A percentile compares a stretch with the other conserved stretches of the same genome.
phyloP scores from a whole-genome alignment of 345 rosid genomes.

The Tarenaya hassleriana region DNA sequence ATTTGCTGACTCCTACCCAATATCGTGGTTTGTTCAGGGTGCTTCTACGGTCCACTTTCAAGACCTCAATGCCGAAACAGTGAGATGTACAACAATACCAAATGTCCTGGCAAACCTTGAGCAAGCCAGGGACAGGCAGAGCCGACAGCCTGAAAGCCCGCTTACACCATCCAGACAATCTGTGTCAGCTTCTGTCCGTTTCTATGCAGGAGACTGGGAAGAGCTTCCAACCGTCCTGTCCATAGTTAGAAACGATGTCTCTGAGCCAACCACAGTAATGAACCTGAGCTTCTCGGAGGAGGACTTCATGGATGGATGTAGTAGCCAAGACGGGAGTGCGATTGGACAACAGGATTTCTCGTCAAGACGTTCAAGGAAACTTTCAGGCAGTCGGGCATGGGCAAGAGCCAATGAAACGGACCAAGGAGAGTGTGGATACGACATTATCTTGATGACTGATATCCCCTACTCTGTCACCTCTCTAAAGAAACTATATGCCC shows the following conservation, averaged over 20 bases:
- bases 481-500: constrained; percentile 73
- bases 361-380: constrained; percentile 83
- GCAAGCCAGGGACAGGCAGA: constrained; percentile 86
- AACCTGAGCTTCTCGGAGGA: constrained; percentile 83
- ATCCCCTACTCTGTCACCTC: constrained; percentile 66
- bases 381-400: constrained; percentile 98
- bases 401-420: constrained; percentile 80
- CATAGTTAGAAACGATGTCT: constrained; percentile 53
- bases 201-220: constrained; percentile 95
- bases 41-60: constrained; percentile 86
- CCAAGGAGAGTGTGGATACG: constrained; percentile 88
- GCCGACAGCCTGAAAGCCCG: constrained; percentile 78
- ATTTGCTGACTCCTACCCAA: background rate
- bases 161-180: constrained; percentile 86
- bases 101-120: constrained; percentile 92
- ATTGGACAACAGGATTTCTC: constrained; percentile 65
- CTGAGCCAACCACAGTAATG: constrained; percentile 58
- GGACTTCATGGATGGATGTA: constrained; percentile 90
- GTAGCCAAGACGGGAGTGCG: constrained; percentile 94
- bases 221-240: constrained; percentile 84
- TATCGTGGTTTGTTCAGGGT: constrained; percentile 44
- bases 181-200: constrained; percentile 68
- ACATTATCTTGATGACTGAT: constrained; percentile 86
- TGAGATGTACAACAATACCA: constrained; percentile 85
- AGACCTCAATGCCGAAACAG: constrained; percentile 73